A percentile compares a stretch with the other conserved stretches of the same genome.
These are phyloP conservation scores for Colletotrichum sansevieriae DNA, from an alignment of 2,329 filamentous ascomycete species.

Conservation along the genomic window DNA sequence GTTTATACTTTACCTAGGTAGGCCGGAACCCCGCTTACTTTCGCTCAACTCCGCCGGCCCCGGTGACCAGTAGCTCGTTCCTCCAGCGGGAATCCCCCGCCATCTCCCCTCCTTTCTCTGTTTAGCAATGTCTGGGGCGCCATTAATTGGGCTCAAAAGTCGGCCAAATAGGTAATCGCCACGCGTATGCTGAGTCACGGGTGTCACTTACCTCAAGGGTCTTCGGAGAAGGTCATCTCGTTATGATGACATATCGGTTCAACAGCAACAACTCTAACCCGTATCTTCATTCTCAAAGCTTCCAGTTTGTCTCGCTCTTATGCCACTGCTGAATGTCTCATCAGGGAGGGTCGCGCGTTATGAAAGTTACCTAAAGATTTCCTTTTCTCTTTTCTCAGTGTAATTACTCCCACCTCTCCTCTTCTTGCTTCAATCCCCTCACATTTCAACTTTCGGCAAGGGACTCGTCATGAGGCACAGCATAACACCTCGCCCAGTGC, in stretches of 20 bases:
- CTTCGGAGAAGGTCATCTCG: conserved; percentile 31
- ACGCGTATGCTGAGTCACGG: conserved; percentile 37
- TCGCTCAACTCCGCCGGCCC: conserved; percentile 18
- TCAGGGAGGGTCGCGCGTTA: conserved; percentile 11
- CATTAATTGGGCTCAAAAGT: conserved; percentile 3
- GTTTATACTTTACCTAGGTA: too few species aligned
- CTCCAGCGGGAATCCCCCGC: conserved; percentile 21
- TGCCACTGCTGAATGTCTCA: not conserved
- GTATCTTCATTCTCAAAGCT: not conserved
- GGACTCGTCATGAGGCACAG: conserved; percentile 32
- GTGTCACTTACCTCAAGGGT: conserved; percentile 18
- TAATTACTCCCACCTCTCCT: not conserved
- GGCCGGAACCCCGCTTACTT: conserved; percentile 8
- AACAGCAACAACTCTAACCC: conserved; percentile 1
- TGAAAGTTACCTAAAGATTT: not conserved
- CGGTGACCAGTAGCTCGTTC: conserved; percentile 31
- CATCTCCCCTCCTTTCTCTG: not conserved
- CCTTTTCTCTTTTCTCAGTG: conserved; percentile 6
- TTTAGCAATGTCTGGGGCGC: not conserved
- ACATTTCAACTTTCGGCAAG: not conserved
- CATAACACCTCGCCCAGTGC: conserved; percentile 13
- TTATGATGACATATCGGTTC: conserved; percentile 19
- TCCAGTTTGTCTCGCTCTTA: not conserved
- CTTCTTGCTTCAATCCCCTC: not conserved
- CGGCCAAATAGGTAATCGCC: conserved; percentile 34